Conservation (phyloP, 441 rosid species). For the Populus hybrid region DNA sequence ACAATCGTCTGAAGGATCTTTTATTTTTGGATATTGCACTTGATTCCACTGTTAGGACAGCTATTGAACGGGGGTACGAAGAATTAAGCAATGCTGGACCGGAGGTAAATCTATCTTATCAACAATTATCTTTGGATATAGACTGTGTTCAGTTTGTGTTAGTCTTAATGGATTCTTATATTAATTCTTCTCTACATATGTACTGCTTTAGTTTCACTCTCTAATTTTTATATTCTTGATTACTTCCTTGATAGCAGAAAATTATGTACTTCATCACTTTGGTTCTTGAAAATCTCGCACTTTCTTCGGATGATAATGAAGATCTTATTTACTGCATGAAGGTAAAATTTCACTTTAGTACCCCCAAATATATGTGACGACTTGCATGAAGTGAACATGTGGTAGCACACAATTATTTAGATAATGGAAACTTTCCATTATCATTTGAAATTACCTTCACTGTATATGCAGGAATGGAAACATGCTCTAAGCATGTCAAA, state of each 20-base stretch:
- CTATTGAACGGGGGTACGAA: slow-evolving; percentile 92
- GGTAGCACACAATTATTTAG: neutral
- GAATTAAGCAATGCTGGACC: slow-evolving; percentile 77
- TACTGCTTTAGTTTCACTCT: slow-evolving; percentile 13
- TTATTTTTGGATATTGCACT: slow-evolving; percentile 90
- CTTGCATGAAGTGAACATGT: neutral
- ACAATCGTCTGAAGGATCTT: slow-evolving; percentile 87
- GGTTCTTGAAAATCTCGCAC: slow-evolving; percentile 93
- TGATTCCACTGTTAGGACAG: slow-evolving; percentile 94
- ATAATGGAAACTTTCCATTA: slow-evolving; percentile 8
- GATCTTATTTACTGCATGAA: slow-evolving; percentile 90
- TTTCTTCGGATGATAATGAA: slow-evolving; percentile 90
- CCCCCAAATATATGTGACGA: neutral
- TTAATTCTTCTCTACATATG: neutral
- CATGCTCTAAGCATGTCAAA: slow-evolving; percentile 63
- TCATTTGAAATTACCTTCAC: slow-evolving; percentile 13
- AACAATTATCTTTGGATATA: slow-evolving; percentile 8
- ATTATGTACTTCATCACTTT: slow-evolving; percentile 74
- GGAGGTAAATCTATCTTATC: slow-evolving; percentile 48
- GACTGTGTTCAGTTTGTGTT: slow-evolving; percentile 10
- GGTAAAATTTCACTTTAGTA: slow-evolving; percentile 36
- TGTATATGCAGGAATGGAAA: slow-evolving; percentile 74
- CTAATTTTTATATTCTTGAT: slow-evolving; percentile 19
- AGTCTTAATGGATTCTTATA: slow-evolving; percentile 5
- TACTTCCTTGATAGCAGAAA: slow-evolving; percentile 54